phyloP scores from a whole-genome alignment of 345 rosid species.

The Xanthoceras sorbifolium region DNA sequence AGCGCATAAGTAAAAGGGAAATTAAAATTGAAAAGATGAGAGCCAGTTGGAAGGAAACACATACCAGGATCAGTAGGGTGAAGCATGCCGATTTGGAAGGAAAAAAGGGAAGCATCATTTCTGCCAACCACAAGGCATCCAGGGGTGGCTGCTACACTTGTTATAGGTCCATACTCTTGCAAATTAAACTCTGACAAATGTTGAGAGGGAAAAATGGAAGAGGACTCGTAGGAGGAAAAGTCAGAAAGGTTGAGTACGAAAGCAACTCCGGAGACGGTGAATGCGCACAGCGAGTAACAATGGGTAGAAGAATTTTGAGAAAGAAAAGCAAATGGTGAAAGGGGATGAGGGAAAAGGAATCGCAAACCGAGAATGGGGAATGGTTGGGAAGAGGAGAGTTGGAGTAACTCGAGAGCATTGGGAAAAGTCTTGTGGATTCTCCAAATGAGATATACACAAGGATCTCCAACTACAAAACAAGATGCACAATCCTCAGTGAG shows the following conservation, averaged over 20 bases:
- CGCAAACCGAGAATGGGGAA: constrained; percentile 62
- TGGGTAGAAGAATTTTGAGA: constrained; percentile 20
- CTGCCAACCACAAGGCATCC: constrained; percentile 69
- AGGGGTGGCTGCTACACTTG: constrained; percentile 53
- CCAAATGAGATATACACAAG: constrained; percentile 53
- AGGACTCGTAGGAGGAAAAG: constrained; percentile 42
- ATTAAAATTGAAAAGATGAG: constrained; percentile 6
- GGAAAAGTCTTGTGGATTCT: constrained; percentile 54
- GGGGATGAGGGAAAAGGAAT: constrained; percentile 56
- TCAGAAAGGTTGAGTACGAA: constrained; percentile 54
- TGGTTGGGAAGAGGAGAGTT: constrained; percentile 51
- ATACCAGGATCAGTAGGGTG: constrained; percentile 61
- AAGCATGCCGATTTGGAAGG: constrained; percentile 52
- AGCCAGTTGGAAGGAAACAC: constrained; percentile 3
- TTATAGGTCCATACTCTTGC: constrained; percentile 43
- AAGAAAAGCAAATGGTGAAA: constrained; percentile 71
- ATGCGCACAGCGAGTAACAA: constrained; percentile 50
- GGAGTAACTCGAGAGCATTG: constrained; percentile 58
- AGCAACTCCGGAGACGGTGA: constrained; percentile 69
- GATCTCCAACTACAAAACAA: constrained; percentile 45
- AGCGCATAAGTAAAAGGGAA: constrained; percentile 12
- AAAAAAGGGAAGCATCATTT: constrained; percentile 66
- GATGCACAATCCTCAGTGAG: constrained; percentile 56
- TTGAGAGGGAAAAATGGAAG: constrained; percentile 45
- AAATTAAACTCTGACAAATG: constrained; percentile 53